Evolutionary conservation across 306 rosid genomes (phyloP).

Genomic region (Glycine soja): DNA sequence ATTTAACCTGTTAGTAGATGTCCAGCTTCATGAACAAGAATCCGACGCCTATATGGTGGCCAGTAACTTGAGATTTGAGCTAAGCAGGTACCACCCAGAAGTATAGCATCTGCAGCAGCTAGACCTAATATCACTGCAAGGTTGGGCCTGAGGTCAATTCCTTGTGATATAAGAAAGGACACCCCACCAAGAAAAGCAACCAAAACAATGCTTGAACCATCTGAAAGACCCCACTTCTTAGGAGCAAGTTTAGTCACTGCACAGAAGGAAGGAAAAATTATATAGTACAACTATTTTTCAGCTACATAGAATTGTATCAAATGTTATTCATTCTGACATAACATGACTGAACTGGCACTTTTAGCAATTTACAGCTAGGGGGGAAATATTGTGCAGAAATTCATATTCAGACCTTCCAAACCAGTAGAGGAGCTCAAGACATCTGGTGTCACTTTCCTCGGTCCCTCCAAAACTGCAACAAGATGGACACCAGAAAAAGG

Average conservation of each 20-base stretch:
- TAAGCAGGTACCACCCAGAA: conserved; percentile 91
- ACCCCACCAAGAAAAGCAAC: conserved; percentile 76
- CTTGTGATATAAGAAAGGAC: conserved; percentile 82
- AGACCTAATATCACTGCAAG: conserved; percentile 77
- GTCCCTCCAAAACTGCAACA: conserved; percentile 82
- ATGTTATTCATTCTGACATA: conserved; percentile 11
- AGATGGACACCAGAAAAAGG: conserved; percentile 9
- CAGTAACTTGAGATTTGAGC: conserved; percentile 96
- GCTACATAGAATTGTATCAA: conserved; percentile 22
- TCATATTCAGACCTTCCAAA: conserved; percentile 70
- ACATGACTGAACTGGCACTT: conserved; percentile 19
- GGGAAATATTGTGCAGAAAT: conserved; percentile 40
- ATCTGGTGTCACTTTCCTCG: conserved; percentile 79
- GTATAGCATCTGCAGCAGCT: conserved; percentile 76
- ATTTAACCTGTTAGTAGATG: conserved; percentile 75
- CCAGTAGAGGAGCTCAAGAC: conserved; percentile 86
- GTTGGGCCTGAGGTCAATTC: conserved; percentile 89
- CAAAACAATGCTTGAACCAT: conserved; percentile 64
- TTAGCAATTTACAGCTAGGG: conserved; percentile 28
- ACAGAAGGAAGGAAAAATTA: conserved; percentile 33
- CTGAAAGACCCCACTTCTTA: conserved; percentile 96
- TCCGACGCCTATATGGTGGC: conserved; percentile 90
- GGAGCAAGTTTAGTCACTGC: conserved; percentile 87
- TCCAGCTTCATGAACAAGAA: conserved; percentile 96
- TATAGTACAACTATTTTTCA: conserved; percentile 19